Evolutionary conservation across 192 early-diverging fungal species (phyloP).

Genomic region (Backusella luteola): DNA sequence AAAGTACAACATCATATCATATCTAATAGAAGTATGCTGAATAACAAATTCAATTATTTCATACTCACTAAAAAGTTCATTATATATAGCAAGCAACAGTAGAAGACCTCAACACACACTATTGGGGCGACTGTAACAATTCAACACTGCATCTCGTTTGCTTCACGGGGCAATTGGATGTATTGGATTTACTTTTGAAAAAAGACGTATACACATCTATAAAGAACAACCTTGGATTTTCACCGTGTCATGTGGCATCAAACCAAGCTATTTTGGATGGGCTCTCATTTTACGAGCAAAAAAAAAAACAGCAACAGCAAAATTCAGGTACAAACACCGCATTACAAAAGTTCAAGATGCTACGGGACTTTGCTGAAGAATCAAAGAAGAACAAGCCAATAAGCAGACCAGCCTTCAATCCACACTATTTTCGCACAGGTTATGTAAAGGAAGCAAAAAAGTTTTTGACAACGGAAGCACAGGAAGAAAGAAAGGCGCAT

Average conservation of each 20-base stretch:
- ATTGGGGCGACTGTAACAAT: conserved; percentile 20
- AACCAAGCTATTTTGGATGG: background rate
- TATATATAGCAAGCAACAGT: conserved; percentile 7
- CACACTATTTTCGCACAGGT: conserved; percentile 9
- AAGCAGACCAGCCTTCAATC: background rate
- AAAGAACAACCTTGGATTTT: conserved; percentile 13
- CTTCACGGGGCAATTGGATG: conserved; percentile 12
- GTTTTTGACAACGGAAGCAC: conserved; percentile 4
- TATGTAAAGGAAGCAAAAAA: conserved; percentile 18
- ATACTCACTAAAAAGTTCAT: background rate
- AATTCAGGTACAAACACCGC: conserved; percentile 16
- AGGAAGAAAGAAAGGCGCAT: background rate
- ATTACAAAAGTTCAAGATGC: conserved; percentile 17
- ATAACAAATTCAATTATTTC: background rate
- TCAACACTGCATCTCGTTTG: conserved; percentile 24
- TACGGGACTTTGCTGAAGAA: conserved; percentile 14
- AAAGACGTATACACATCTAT: conserved; percentile 1
- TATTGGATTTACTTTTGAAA: conserved; percentile 9
- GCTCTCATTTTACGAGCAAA: background rate
- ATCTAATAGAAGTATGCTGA: background rate
- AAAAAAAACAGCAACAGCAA: background rate
- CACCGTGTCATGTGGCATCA: conserved; percentile 13
- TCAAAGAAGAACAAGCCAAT: background rate
- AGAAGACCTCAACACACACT: background rate
- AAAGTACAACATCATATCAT: background rate